Evolutionary conservation across 2,329 filamentous ascomycete species (phyloP).

Genomic region (Pseudogymnoascus sp.): DNA sequence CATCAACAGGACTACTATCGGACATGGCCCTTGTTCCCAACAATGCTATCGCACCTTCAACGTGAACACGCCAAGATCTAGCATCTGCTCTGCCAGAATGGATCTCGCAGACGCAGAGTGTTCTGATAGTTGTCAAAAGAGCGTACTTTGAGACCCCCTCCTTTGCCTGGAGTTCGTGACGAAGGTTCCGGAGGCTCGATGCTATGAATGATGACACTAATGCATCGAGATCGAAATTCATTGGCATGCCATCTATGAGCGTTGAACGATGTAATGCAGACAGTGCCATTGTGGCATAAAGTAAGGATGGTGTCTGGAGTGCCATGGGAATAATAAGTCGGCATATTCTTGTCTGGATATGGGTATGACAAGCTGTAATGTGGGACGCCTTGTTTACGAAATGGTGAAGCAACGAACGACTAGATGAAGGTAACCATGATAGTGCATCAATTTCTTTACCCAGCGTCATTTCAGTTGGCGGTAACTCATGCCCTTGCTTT

Average conservation of each 20-base stretch:
- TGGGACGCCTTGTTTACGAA: constrained; percentile 34
- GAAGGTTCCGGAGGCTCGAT: constrained; percentile 33
- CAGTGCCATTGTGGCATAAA: constrained; percentile 35
- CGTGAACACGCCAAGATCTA: constrained; percentile 33
- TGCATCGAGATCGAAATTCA: constrained; percentile 29
- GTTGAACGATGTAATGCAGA: constrained; percentile 35
- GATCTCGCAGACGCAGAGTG: constrained; percentile 35
- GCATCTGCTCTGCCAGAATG: constrained; percentile 33
- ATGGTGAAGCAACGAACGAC: constrained; percentile 32
- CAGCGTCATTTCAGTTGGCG: constrained; percentile 17
- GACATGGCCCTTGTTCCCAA: constrained; percentile 23
- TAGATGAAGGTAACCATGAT: constrained; percentile 28
- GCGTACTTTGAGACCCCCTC: constrained; percentile 26
- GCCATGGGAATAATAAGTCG: constrained; percentile 36
- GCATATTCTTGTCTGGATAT: constrained; percentile 35
- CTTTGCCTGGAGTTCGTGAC: constrained; percentile 31
- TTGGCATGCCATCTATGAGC: constrained; percentile 27
- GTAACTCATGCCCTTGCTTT: neutral
- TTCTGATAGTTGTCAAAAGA: constrained; percentile 34
- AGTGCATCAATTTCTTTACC: constrained; percentile 30
- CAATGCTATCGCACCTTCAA: constrained; percentile 33
- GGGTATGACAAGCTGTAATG: constrained; percentile 32
- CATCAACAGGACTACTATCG: neutral
- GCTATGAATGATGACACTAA: constrained; percentile 33
- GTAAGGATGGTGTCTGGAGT: constrained; percentile 33